Base-by-base conservation (phyloP, 805 yeast species). In the Saccharomycopsis javanensis region DNA sequence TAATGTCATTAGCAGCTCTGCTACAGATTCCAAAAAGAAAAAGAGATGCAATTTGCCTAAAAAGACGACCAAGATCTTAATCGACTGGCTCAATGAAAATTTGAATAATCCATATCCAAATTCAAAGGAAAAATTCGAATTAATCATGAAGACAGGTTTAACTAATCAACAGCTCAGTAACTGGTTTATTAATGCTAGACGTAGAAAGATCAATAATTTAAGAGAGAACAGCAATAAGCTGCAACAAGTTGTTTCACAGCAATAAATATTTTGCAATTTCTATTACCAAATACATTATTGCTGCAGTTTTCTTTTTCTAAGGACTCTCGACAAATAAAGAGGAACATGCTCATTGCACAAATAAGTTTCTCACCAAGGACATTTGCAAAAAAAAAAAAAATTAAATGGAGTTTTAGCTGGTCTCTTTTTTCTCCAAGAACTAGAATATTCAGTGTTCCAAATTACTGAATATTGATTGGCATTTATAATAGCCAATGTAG, bases 111-210 rank as follows among this genome's bases (percentile, higher is more conserved):
- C 96, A 13, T 88, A 88, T 68, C 96, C 96, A 2, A 85, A 87
- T 55, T 86, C 86, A 55, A 79, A 81, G 51, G 96, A 88, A 64
- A 88, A 88, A 72, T 76, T 79, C 61, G 81, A 80, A 64, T 74
- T 88, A 56, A 79, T 86, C 76, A 74, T 76, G 63, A 76, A 78
- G 66, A 88, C 96, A 0, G 92, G 94, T 0, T 75, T 88, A 66
- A 85, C 88, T 61, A 82, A 85, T 69, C 88, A 86, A 60, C 96
- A 88, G 69, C 76, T 88, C 60, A 79, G 86, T 62, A 88, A 88
- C 67, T 88, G 96, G 96, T 88, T 88, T 65, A 88, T 88, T 66
- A 88, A 88, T 67, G 95, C 92, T 18, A 79, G 96, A 64, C 76
- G 96, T 65, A 75, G 96, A 63, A 82, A 86, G 66, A 78, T 88